Evolutionary conservation across 2,329 filamentous ascomycete genomes (phyloP).

Genomic region (Clathrospora elynae): DNA sequence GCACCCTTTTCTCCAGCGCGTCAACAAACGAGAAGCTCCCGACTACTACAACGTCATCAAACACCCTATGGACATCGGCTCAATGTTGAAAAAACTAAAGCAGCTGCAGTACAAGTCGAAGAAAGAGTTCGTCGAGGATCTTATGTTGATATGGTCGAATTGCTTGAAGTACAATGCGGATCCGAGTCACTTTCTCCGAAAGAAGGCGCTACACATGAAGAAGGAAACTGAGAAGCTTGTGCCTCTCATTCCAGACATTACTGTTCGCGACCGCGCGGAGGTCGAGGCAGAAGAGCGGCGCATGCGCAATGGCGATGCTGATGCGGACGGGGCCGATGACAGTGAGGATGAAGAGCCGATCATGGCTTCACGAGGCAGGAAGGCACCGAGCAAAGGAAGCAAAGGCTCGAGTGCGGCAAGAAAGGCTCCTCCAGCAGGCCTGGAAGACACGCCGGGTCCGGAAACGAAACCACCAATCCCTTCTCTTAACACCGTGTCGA

Average conservation of each 20-base stretch:
- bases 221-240: constrained; percentile 98
- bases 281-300: constrained; percentile 76
- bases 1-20: constrained; percentile 88
- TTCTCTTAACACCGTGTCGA: constrained; percentile 55
- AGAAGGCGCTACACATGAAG: constrained; percentile 94
- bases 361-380: constrained; percentile 93
- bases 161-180: constrained; percentile 95
- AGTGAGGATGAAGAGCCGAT: constrained; percentile 93
- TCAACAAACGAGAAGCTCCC: constrained; percentile 95
- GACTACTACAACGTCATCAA: constrained; percentile 96
- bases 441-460: constrained; percentile 76
- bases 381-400: constrained; percentile 77
- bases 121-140: constrained; percentile 88
- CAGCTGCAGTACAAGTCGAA: constrained; percentile 66
- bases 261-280: constrained; percentile 87
- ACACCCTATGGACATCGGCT: constrained; percentile 95
- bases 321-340: constrained; percentile 82
- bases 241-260: constrained; percentile 89
- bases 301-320: constrained; percentile 80
- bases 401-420: constrained; percentile 68
- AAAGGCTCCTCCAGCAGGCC: constrained; percentile 72
- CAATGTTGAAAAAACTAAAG: constrained; percentile 98
- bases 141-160: constrained; percentile 96
- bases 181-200: constrained; percentile 81
- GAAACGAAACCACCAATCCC: constrained; percentile 76